Evolutionary conservation across 108 stramenopile species (phyloP), one percentile per base, ranked within the genome.

Genomic region (Pelagomonas calceolata): DNA sequence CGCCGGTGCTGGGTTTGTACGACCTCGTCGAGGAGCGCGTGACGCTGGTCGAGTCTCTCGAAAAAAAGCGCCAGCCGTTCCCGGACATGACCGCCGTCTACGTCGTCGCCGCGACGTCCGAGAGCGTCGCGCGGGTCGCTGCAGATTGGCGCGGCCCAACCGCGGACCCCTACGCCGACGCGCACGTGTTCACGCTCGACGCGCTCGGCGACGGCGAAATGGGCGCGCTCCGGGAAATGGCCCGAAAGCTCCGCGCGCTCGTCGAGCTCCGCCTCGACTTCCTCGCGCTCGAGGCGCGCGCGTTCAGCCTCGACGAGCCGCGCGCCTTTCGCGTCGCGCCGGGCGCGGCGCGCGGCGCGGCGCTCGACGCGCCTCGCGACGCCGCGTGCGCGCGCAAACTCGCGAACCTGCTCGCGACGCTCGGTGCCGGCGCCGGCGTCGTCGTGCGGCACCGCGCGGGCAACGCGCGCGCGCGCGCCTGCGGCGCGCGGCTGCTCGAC

Each of bases 241-340:
- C 21, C 7, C 21, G 21, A 17, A 4, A 26, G 7, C 10, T 60
- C 7, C 3, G 10, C 15, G 69, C 82, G 36, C 79, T 92, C 66
- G 71, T 76, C 26, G 98, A 98, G 80, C 82, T 96, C 46, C 96
- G 95, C 78, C 72, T 97, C 30, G 90, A 97, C 79, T 98, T 93
- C 78, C 79, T 98, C 74, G 84, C 90, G 36, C 83, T 89, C 72
- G 95, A 97, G 76, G 77, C 84, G 16, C 78, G 89, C 36, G 85
- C 92, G 10, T 98, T 90, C 76, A 87, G 90, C 74, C 84, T 98
- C 45, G 94, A 95, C 75, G 89, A 93, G 80, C 70, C 66, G 44
- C 36, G 70, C 30, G 70, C 75, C 32, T 70, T 79, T 30, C n/a
- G n/a, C n/a, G n/a, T n/a, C n/a, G 39, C 81, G 39, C 39, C 12